phyloP scores from a whole-genome alignment of 768 basidiomycete genomes.

The Mycena vulgaris region DNA sequence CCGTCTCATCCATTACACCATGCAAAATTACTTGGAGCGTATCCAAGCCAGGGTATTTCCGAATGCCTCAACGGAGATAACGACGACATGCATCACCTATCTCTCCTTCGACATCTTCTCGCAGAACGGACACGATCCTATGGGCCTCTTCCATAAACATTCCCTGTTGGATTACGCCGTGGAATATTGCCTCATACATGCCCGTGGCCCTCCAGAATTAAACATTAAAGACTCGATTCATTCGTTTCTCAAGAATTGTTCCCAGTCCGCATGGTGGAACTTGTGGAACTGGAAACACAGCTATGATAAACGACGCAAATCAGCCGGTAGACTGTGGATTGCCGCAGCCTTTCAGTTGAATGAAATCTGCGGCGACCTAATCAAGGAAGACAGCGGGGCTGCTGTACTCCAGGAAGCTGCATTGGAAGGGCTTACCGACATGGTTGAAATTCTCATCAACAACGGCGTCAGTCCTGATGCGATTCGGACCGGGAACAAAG shows the following conservation, averaged over 20 bases:
- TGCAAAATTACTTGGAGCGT: background rate
- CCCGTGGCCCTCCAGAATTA: too few species aligned
- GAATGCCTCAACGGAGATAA: background rate
- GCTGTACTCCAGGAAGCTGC: background rate
- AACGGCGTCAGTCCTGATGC: background rate
- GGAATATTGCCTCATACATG: too few species aligned
- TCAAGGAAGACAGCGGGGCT: background rate
- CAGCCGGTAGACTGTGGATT: background rate
- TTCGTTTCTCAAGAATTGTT: too few species aligned
- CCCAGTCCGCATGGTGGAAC: too few species aligned
- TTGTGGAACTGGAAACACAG: background rate
- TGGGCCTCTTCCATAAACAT: too few species aligned
- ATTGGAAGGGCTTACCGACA: background rate
- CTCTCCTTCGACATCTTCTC: background rate
- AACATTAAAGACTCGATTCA: too few species aligned
- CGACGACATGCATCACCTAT: background rate
- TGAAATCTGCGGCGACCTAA: background rate
- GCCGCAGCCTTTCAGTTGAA: background rate
- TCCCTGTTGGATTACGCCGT: too few species aligned
- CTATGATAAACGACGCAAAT: background rate
- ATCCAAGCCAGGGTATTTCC: background rate
- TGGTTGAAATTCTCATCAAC: background rate
- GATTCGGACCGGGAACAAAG: background rate
- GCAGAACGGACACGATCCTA: background rate
- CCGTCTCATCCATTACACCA: constrained; percentile 6